Conservation (phyloP, 1,284 basidiomycete species). For the Inonotus hispidus region DNA sequence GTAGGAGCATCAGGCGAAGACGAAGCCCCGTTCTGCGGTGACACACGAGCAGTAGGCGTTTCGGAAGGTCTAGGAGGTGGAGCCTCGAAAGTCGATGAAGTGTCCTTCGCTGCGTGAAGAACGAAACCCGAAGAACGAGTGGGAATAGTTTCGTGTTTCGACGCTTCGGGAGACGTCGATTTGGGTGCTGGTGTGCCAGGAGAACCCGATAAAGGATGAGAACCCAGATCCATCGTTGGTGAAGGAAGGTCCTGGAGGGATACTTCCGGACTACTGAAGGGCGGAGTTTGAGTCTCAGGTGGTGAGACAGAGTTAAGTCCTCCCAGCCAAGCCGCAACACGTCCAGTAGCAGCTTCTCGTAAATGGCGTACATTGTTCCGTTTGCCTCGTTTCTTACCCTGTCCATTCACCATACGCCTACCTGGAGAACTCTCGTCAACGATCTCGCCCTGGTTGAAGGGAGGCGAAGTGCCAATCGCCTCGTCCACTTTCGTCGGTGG, state of each 20-base stretch:
- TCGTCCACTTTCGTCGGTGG: conserved; percentile 24
- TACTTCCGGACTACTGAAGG: conserved; percentile 20
- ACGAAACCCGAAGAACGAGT: conserved; percentile 18
- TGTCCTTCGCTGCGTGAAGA: conserved; percentile 11
- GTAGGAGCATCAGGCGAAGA: neutral
- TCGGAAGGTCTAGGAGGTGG: neutral
- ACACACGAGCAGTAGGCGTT: neutral
- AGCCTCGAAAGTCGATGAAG: conserved; percentile 3
- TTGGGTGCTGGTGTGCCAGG: neutral
- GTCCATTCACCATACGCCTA: conserved; percentile 17
- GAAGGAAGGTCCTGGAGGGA: conserved; percentile 25
- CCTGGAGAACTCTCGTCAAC: conserved; percentile 23
- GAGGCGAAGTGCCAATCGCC: conserved; percentile 14
- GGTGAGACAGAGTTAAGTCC: conserved; percentile 47
- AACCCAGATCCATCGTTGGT: conserved; percentile 23
- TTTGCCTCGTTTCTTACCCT: conserved; percentile 18
- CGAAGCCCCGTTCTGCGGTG: neutral
- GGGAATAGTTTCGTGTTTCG: conserved; percentile 6
- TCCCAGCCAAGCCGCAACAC: conserved; percentile 74
- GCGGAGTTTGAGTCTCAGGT: conserved; percentile 25
- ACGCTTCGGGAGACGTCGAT: neutral
- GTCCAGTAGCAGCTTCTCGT: conserved; percentile 52
- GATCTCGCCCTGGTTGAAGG: conserved; percentile 22
- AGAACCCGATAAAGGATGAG: conserved; percentile 19
- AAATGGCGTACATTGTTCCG: conserved; percentile 36